phyloP scores from a whole-genome alignment of 139 green algal species.

The Medakamo hakoo region DNA sequence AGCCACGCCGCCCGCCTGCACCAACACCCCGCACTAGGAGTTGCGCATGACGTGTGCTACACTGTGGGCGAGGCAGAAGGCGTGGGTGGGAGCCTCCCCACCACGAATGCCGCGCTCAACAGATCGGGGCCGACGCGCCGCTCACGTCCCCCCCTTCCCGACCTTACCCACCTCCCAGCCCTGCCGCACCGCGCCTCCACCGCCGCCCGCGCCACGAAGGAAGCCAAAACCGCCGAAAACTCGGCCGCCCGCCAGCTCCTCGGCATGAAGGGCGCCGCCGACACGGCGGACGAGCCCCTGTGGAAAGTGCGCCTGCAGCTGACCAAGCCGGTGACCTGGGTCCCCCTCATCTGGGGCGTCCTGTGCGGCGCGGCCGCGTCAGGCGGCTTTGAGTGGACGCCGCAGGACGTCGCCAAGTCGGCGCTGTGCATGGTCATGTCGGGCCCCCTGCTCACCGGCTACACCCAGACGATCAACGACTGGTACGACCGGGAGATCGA shows the following conservation, averaged over 20 bases:
- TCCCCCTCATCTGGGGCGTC: conserved; percentile 97
- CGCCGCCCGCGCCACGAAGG: too few species aligned
- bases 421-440: conserved; percentile 85
- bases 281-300: conserved; percentile 51
- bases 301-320: conserved; percentile 97
- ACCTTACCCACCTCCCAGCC: too few species aligned
- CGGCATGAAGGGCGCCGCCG: conserved; percentile 66
- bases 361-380: conserved; percentile 87
- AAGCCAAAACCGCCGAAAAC: not conserved
- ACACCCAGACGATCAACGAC: conserved; percentile 98
- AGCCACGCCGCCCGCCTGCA: too few species aligned
- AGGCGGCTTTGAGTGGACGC: conserved; percentile 84
- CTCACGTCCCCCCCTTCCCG: too few species aligned
- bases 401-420: conserved; percentile 49
- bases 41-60: too few species aligned
- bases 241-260: conserved; percentile 41
- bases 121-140: too few species aligned
- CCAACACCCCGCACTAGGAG: too few species aligned
- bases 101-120: too few species aligned
- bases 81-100: too few species aligned
- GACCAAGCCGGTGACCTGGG: conserved; percentile 98
- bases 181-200: too few species aligned
- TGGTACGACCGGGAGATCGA: conserved; percentile 97
- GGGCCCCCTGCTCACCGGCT: conserved; percentile 92
- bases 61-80: too few species aligned